These are phyloP conservation scores for Moesziomyces sp. DNA, from an alignment of 1,284 basidiomycete genomes.

Conservation along the genomic window DNA sequence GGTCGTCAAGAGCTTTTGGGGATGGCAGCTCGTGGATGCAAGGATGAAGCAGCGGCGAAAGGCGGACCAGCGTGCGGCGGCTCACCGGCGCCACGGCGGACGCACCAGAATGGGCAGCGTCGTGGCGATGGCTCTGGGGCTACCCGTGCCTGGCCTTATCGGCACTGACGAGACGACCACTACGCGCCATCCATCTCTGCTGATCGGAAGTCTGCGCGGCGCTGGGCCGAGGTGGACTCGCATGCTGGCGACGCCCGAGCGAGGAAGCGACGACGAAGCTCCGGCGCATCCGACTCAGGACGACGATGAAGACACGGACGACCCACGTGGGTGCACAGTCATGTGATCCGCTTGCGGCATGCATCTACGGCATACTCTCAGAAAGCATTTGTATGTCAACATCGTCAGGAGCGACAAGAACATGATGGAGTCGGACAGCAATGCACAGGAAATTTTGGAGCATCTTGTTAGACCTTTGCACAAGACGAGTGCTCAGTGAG, in stretches of 20 bases:
- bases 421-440: background rate
- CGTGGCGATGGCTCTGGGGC: constrained; percentile 37
- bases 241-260: constrained; percentile 6
- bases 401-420: too few relatives aligned
- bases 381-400: background rate
- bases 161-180: background rate
- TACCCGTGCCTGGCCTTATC: constrained; percentile 3
- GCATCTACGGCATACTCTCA: background rate
- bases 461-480: background rate
- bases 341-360: constrained; percentile 9
- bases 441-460: background rate
- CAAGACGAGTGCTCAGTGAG: too few relatives aligned
- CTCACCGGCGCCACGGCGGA: constrained; percentile 11
- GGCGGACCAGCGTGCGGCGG: constrained; percentile 25
- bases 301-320: constrained; percentile 15
- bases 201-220: background rate
- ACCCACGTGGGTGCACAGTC: constrained; percentile 44
- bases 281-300: background rate
- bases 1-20: constrained; percentile 56
- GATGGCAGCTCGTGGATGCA: constrained; percentile 52
- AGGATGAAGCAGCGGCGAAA: constrained; percentile 39
- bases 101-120: constrained; percentile 19
- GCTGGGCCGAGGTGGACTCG: constrained; percentile 13
- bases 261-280: background rate
- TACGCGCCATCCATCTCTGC: constrained; percentile 1